Evolutionary conservation across 169 alveolate genomes (phyloP).

Genomic region (Plasmodium chabaudi): DNA sequence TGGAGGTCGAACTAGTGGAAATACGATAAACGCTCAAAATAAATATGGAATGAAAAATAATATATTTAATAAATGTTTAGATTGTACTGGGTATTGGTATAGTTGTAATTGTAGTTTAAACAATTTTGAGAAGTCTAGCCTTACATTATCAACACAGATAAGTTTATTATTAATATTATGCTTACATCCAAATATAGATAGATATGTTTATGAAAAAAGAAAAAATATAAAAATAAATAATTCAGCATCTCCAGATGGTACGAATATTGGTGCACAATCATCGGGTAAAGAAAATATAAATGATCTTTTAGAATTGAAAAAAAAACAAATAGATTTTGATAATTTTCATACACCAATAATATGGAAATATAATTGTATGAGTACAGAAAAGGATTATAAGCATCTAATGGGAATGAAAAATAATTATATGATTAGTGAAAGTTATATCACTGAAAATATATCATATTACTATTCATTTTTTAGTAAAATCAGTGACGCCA

Average conservation of each 20-base stretch:
- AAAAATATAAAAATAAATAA: conserved; percentile 13
- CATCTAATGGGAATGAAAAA: conserved; percentile 34
- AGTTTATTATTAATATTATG: conserved; percentile 63
- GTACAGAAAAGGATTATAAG: conserved; percentile 50
- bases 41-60: no score
- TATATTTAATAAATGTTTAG: conserved; percentile 25
- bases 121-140: conserved; percentile 24
- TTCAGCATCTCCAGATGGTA: not conserved
- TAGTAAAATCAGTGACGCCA: conserved; percentile 52
- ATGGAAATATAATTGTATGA: conserved; percentile 75
- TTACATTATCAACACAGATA: conserved; percentile 60
- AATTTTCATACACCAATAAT: conserved; percentile 39
- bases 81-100: conserved; percentile 69
- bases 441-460: conserved; percentile 41
- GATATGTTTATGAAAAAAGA: conserved; percentile 62
- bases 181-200: conserved; percentile 70
- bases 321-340: conserved; percentile 34
- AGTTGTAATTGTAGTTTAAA: conserved; percentile 55
- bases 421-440: conserved; percentile 37
- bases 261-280: not conserved
- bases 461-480: conserved; percentile 48
- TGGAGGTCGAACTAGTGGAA: no score
- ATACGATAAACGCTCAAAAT: no score
- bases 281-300: conserved; percentile 18
- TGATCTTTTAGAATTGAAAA: conserved; percentile 21